Percentiles rank a stretch among this genome's conserved stretches.
Conservation (phyloP, 1,284 basidiomycete genomes). For the Sphagnurus paluster region DNA sequence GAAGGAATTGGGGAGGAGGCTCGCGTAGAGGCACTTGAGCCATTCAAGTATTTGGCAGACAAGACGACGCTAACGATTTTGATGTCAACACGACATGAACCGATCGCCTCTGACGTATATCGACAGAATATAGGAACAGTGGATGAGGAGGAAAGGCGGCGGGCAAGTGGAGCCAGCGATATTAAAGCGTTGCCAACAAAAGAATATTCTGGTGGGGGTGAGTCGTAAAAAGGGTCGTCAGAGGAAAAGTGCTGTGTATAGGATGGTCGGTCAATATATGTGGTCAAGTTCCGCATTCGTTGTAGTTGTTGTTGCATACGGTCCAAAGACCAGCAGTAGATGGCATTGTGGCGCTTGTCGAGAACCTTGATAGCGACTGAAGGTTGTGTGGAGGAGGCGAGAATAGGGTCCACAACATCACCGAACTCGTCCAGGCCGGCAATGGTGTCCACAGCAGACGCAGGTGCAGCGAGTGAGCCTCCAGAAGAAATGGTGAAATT, state of each 20-base stretch:
- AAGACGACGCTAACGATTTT: slow-evolving; percentile 74
- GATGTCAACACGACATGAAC: slow-evolving; percentile 84
- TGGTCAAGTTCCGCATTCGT: slow-evolving; percentile 92
- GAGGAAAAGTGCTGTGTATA: slow-evolving; percentile 93
- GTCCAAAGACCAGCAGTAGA: slow-evolving; percentile 90
- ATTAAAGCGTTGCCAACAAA: slow-evolving; percentile 89
- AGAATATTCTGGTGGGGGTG: slow-evolving; percentile 82
- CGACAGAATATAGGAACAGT: slow-evolving; percentile 87
- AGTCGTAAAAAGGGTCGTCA: slow-evolving; percentile 91
- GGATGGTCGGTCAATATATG: slow-evolving; percentile 90
- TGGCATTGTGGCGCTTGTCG: slow-evolving; percentile 81
- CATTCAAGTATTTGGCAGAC: slow-evolving; percentile 57
- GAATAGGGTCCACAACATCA: slow-evolving; percentile 81
- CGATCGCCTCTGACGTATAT: slow-evolving; percentile 91
- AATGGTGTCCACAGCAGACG: slow-evolving; percentile 83
- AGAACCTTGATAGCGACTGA: slow-evolving; percentile 90
- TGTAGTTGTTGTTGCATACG: slow-evolving; percentile 87
- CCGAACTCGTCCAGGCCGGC: slow-evolving; percentile 91
- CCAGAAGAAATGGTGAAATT: slow-evolving; percentile 91
- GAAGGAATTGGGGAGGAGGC: slow-evolving; percentile 68
- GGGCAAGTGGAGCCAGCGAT: slow-evolving; percentile 80
- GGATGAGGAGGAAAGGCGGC: slow-evolving; percentile 74
- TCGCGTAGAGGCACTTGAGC: slow-evolving; percentile 65
- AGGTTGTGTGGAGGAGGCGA: slow-evolving; percentile 74
- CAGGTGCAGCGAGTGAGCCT: slow-evolving; percentile 76